Conservation (phyloP, 495 filamentous ascomycete genomes). For the Chlorociboria aeruginascens region DNA sequence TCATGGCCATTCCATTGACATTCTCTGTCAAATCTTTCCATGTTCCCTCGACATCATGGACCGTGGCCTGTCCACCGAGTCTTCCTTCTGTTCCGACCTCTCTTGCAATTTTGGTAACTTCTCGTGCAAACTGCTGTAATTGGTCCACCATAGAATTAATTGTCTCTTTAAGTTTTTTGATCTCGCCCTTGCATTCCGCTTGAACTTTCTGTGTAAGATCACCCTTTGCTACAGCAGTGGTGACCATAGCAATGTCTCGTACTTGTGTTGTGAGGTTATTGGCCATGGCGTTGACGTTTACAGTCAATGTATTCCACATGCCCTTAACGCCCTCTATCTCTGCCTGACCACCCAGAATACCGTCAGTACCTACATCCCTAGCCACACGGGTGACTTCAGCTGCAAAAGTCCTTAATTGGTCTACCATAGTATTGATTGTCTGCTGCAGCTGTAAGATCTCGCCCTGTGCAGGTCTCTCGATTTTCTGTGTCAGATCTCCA, state of each 20-base stretch:
- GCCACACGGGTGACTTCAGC: constrained; percentile 95
- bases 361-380: constrained; percentile 93
- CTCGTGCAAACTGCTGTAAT: constrained; percentile 88
- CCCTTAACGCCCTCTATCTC: constrained; percentile 78
- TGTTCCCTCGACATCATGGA: constrained; percentile 94
- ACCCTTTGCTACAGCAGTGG: constrained; percentile 93
- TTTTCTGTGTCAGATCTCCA: constrained; percentile 92
- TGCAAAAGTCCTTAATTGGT: constrained; percentile 92
- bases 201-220: constrained; percentile 95
- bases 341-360: constrained; percentile 91
- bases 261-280: constrained; percentile 97
- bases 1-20: constrained; percentile 98
- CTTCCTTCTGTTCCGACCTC: constrained; percentile 96
- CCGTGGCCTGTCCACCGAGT: constrained; percentile 89
- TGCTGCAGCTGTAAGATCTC: constrained; percentile 95
- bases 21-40: constrained; percentile 97
- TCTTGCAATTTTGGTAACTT: constrained; percentile 95
- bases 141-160: constrained; percentile 99
- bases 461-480: constrained; percentile 84
- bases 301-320: constrained; percentile 93
- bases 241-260: constrained; percentile 95
- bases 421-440: constrained; percentile 99
- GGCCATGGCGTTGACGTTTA: constrained; percentile 98
- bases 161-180: constrained; percentile 87
- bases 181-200: constrained; percentile 94